These are phyloP conservation scores for Coemansia sp. DNA, from an alignment of 192 early-diverging fungal genomes.

Conservation along the genomic window DNA sequence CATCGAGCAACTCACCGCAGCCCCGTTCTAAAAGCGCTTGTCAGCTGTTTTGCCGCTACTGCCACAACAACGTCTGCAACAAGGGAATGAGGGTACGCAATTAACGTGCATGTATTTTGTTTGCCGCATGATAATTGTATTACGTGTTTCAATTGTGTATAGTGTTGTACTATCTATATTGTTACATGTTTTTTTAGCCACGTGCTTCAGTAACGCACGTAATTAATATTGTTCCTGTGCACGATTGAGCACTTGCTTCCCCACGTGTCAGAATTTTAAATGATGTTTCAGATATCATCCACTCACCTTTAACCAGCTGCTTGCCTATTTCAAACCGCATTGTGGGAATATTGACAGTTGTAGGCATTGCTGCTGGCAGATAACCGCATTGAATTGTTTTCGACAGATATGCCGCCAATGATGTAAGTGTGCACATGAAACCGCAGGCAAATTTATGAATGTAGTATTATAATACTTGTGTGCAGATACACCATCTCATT, in stretches of 20 bases:
- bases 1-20: constrained; percentile 37
- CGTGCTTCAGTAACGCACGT: background rate
- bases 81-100: constrained; percentile 72
- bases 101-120: background rate
- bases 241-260: background rate
- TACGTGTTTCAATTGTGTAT: constrained; percentile 8
- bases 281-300: background rate
- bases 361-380: constrained; percentile 69
- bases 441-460: background rate
- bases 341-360: background rate
- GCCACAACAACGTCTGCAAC: constrained; percentile 59
- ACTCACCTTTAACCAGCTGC: background rate
- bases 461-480: background rate
- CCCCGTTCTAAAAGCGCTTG: constrained; percentile 59
- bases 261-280: background rate
- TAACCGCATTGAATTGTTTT: constrained; percentile 68
- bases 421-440: constrained; percentile 52
- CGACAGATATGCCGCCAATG: constrained; percentile 69
- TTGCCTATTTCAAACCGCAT: background rate
- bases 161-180: background rate
- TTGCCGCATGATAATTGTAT: constrained; percentile 4
- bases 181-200: background rate
- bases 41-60: constrained; percentile 63
- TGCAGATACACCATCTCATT: background rate
- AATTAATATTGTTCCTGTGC: background rate